A percentile compares a stretch with the other conserved stretches of the same genome.
phyloP scores from a whole-genome alignment of 2,329 filamentous ascomycete species.

The Dothideomycetes sp. region DNA sequence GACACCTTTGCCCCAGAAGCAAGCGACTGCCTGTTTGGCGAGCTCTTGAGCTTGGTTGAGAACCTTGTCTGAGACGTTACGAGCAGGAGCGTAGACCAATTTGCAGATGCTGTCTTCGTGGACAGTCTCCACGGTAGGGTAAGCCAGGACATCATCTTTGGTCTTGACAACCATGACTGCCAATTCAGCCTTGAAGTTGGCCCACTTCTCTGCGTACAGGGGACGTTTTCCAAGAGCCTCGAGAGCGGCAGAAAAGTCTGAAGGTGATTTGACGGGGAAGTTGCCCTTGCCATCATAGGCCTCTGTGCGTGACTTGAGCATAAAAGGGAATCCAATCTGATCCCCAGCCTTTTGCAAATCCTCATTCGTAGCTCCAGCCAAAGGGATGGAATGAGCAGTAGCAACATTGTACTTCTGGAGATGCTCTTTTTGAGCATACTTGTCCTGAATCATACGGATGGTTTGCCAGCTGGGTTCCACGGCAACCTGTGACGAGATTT shows the following conservation, averaged over 20 bases:
- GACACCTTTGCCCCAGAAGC: conserved; percentile 79
- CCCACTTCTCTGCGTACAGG: conserved; percentile 85
- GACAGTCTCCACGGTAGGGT: conserved; percentile 86
- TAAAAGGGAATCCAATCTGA: conserved; percentile 70
- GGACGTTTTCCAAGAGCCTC: conserved; percentile 58
- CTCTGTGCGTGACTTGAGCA: conserved; percentile 84
- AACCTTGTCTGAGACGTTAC: conserved; percentile 54
- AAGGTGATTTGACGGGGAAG: conserved; percentile 51
- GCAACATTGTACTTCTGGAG: conserved; percentile 59
- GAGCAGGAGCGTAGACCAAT: conserved; percentile 76
- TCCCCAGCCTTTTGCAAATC: conserved; percentile 56
- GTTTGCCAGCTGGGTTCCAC: conserved; percentile 76
- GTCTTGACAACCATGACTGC: conserved; percentile 94
- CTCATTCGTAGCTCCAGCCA: conserved; percentile 50
- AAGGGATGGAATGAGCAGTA: conserved; percentile 60
- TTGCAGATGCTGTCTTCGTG: conserved; percentile 96
- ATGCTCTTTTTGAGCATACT: conserved; percentile 81
- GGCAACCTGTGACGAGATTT: conserved; percentile 60
- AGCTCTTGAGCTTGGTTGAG: conserved; percentile 62
- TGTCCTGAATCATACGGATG: conserved; percentile 84
- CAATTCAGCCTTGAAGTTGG: conserved; percentile 74
- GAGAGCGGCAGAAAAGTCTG: conserved; percentile 57
- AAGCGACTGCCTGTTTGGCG: conserved; percentile 67
- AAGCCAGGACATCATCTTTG: conserved; percentile 63
- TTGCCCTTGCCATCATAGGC: conserved; percentile 88